phyloP scores from a whole-genome alignment of 306 rosid genomes.

The Notholithocarpus densiflorus region DNA sequence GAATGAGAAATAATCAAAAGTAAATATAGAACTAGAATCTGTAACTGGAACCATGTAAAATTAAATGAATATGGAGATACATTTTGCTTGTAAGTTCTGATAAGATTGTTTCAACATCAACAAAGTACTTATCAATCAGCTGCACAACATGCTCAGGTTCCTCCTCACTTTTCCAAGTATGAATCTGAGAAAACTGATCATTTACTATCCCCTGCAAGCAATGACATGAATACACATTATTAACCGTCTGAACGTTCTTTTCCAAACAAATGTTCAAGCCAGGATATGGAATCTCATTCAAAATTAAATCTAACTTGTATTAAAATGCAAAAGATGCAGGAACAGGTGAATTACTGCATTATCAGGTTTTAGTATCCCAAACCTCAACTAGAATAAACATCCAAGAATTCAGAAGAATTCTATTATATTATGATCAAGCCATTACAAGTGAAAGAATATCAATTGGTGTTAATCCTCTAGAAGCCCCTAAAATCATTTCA shows the following conservation, averaged over 20 bases:
- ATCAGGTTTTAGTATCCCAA: not conserved
- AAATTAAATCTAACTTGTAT: not conserved
- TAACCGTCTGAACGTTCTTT: conserved; percentile 15
- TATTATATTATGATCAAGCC: not conserved
- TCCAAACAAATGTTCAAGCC: not conserved
- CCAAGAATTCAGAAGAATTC: not conserved
- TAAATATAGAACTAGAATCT: not conserved
- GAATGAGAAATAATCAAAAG: conserved; percentile 8
- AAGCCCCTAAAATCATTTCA: not conserved
- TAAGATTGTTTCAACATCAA: conserved; percentile 36
- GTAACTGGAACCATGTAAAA: conserved; percentile 13
- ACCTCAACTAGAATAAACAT: not conserved
- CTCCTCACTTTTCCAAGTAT: conserved; percentile 8
- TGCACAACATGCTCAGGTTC: conserved; percentile 33
- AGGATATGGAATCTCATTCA: not conserved
- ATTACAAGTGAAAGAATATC: not conserved
- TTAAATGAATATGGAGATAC: conserved; percentile 30
- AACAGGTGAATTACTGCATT: not conserved
- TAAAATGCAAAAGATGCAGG: not conserved
- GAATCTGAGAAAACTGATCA: conserved; percentile 35
- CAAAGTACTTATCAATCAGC: conserved; percentile 34
- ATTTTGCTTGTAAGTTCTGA: conserved; percentile 32
- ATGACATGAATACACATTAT: conserved; percentile 4
- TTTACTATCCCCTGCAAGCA: conserved; percentile 46
- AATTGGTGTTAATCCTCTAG: not conserved